A percentile compares a stretch with the other conserved stretches of the same genome.
Evolutionary conservation across 345 rosid genomes (phyloP).

Genomic region (Eucalyptus albens): DNA sequence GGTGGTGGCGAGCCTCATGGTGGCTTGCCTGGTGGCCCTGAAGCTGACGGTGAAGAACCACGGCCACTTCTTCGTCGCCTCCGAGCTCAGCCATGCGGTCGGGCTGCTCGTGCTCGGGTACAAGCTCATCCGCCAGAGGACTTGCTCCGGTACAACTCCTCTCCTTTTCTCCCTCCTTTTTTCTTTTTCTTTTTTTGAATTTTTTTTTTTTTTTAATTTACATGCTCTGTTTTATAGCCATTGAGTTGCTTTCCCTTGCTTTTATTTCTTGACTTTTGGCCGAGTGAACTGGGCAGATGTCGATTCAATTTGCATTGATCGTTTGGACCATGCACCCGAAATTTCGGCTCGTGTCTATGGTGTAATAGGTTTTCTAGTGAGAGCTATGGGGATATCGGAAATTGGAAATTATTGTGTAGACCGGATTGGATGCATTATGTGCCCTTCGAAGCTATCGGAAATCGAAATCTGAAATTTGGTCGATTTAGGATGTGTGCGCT

Average conservation of each 20-base stretch:
- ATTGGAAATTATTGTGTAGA: background rate
- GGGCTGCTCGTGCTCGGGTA: background rate
- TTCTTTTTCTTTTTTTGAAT: background rate
- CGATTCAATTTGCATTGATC: background rate
- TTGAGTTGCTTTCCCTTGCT: background rate
- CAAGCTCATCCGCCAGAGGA: background rate
- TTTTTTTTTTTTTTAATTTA: background rate
- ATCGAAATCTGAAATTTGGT: background rate
- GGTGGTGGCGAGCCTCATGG: background rate
- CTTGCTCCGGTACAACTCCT: background rate
- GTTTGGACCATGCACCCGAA: background rate
- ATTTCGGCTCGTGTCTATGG: background rate
- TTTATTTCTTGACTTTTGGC: background rate
- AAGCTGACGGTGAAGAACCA: background rate
- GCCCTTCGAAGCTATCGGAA: background rate
- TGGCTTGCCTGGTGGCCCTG: background rate
- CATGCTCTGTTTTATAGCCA: too few species aligned
- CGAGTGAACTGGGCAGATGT: background rate
- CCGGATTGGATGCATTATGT: background rate
- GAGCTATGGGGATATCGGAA: background rate
- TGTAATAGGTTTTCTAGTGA: background rate
- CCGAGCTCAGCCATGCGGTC: background rate
- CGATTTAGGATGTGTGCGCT: background rate
- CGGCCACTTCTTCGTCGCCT: background rate
- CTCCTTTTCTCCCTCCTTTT: background rate